Percentiles rank a stretch among this genome's conserved stretches.
Conservation (phyloP, 2,329 filamentous ascomycete species). For the Fusarium nodosum region DNA sequence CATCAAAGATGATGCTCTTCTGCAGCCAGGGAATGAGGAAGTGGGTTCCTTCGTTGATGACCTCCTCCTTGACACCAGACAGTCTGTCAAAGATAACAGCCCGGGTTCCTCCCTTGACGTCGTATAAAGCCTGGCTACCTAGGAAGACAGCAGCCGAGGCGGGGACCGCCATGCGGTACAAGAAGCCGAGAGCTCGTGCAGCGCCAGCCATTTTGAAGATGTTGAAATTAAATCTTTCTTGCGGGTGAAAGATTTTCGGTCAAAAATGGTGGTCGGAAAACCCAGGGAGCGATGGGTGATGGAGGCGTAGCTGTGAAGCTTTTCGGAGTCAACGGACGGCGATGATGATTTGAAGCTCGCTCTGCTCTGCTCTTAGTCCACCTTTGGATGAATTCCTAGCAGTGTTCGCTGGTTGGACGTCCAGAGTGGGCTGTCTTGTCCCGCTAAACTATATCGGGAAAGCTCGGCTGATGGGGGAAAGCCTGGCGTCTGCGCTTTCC, state of each 20-base stretch:
- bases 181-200: slow-evolving; percentile 69
- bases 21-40: slow-evolving; percentile 97
- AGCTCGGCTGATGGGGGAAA: slow-evolving; percentile 53
- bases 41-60: slow-evolving; percentile 96
- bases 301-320: slow-evolving; percentile 41
- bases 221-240: slow-evolving; percentile 15
- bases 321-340: slow-evolving; percentile 47
- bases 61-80: slow-evolving; percentile 90
- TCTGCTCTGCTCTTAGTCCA: slow-evolving; percentile 26
- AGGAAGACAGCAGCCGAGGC: slow-evolving; percentile 76
- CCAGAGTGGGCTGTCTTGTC: slow-evolving; percentile 29
- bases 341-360: slow-evolving; percentile 50
- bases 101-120: slow-evolving; percentile 93
- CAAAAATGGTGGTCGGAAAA: slow-evolving; percentile 15
- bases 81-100: slow-evolving; percentile 98
- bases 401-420: slow-evolving; percentile 41
- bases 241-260: slow-evolving; percentile 1
- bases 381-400: slow-evolving; percentile 40
- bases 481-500: slow-evolving; percentile 47
- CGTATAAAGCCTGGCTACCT: slow-evolving; percentile 88
- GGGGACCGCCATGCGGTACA: slow-evolving; percentile 81
- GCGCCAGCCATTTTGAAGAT: slow-evolving; percentile 64
- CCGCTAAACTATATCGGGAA: slow-evolving; percentile 55
- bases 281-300: slow-evolving; percentile 26
- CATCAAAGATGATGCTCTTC: slow-evolving; percentile 94